Base-by-base conservation (phyloP, 768 basidiomycete genomes). In the Amanita muscaria region DNA sequence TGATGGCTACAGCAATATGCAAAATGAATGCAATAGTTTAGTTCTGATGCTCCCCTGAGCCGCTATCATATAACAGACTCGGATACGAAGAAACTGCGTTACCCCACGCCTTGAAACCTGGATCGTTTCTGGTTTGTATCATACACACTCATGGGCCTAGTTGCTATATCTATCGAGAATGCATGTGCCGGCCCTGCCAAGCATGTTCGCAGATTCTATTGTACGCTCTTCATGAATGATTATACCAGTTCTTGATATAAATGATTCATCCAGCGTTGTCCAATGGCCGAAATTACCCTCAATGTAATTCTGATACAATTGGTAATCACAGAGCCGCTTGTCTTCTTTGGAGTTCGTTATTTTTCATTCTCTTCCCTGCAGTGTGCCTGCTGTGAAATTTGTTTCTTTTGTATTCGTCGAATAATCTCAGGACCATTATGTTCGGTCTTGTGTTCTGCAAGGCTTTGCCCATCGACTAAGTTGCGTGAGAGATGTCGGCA, bases 301-400 rank as follows among this genome's bases (percentile, higher is more conserved):
- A 45, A 39, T 21, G 35, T 45, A 15, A 45, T 45, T n/a, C 15
- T 45, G 27, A 45, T 45, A 30, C 24, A 36, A 29, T 4, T 15
- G 35, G 27, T 37, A 33, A 45, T 11, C 10, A 29, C 22, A 44
- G 27, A 12, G 27, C 12, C 12, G 12, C n/a, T n/a, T n/a, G n/a
- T n/a, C n/a, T n/a, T n/a, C n/a, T n/a, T n/a, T n/a, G n/a, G n/a
- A n/a, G n/a, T n/a, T n/a, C n/a, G n/a, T n/a, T n/a, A n/a, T n/a
- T n/a, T n/a, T n/a, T n/a, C n/a, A n/a, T n/a, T n/a, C n/a, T n/a
- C n/a, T n/a, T n/a, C n/a, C n/a, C n/a, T n/a, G n/a, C n/a, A n/a
- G n/a, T n/a, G n/a, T n/a, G n/a, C n/a, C n/a, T n/a, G n/a, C n/a
- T n/a, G n/a, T n/a, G n/a, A n/a, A n/a, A n/a, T n/a, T n/a, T n/a